These are phyloP conservation scores for Mrakia blollopis DNA, from an alignment of 768 basidiomycete species.

Conservation along the genomic window DNA sequence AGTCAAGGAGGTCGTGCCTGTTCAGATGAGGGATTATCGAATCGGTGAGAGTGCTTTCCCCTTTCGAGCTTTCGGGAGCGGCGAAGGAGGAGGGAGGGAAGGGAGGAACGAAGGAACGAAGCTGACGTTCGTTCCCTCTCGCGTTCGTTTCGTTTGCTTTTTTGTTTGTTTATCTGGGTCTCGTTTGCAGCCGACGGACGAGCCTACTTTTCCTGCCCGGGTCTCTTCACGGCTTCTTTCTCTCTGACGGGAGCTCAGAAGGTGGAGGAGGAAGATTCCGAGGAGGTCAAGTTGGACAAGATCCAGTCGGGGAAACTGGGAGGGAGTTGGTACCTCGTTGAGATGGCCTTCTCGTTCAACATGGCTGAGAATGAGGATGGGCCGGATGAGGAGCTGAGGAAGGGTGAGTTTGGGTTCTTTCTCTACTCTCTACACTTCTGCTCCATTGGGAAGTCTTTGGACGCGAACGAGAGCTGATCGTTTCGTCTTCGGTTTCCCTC, in stretches of 20 bases:
- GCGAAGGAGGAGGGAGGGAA: background rate
- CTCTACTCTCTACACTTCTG: background rate
- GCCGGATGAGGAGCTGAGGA: slow-evolving; percentile 30
- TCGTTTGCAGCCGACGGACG: slow-evolving; percentile 61
- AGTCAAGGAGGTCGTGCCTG: slow-evolving; percentile 29
- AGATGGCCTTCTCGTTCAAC: slow-evolving; percentile 60
- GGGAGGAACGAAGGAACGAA: background rate
- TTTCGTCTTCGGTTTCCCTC: background rate
- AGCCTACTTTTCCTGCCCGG: slow-evolving; percentile 66
- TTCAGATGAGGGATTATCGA: slow-evolving; percentile 22
- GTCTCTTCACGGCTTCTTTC: slow-evolving; percentile 67
- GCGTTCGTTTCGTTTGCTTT: background rate
- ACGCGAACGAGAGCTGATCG: background rate
- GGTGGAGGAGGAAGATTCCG: slow-evolving; percentile 4
- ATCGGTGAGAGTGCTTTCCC: slow-evolving; percentile 15
- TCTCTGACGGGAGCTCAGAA: slow-evolving; percentile 59
- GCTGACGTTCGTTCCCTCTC: background rate
- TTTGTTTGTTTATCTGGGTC: too few relatives aligned
- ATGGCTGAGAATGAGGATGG: slow-evolving; percentile 48
- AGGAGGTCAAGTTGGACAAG: slow-evolving; percentile 7
- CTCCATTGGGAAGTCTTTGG: too few relatives aligned
- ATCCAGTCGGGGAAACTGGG: slow-evolving; percentile 45
- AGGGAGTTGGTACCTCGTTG: slow-evolving; percentile 59
- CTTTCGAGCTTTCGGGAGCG: background rate
- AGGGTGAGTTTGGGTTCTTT: slow-evolving; percentile 20